phyloP scores from a whole-genome alignment of 768 basidiomycete genomes.

The Cyathus striatus region DNA sequence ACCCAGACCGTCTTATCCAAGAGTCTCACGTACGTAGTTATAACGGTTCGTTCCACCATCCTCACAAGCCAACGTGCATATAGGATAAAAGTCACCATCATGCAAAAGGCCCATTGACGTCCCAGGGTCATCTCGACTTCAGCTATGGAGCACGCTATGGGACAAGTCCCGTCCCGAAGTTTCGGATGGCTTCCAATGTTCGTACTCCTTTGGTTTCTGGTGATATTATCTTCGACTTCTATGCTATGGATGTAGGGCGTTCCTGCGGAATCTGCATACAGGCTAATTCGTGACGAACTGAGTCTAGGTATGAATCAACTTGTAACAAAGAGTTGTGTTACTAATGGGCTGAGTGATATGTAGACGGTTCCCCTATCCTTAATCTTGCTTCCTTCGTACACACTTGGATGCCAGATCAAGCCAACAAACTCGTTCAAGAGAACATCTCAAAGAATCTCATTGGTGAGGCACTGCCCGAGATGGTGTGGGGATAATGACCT shows the following conservation, averaged over 20 bases:
- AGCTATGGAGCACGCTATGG: slow-evolving; percentile 62
- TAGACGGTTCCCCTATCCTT: slow-evolving; percentile 54
- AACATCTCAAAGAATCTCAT: slow-evolving; percentile 58
- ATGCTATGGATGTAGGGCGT: slow-evolving; percentile 38
- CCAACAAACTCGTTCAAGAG: not conserved
- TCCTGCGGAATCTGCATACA: slow-evolving; percentile 48
- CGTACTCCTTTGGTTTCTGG: not conserved
- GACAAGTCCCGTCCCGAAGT: slow-evolving; percentile 69
- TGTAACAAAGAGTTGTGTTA: too few relatives aligned
- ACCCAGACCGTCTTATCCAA: slow-evolving; percentile 61
- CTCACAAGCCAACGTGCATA: slow-evolving; percentile 1
- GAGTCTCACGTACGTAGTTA: slow-evolving; percentile 39
- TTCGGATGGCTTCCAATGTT: slow-evolving; percentile 52
- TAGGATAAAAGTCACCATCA: slow-evolving; percentile 38
- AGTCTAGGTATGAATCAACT: slow-evolving; percentile 49
- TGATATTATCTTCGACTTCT: not conserved
- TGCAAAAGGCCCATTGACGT: slow-evolving; percentile 1
- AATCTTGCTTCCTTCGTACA: slow-evolving; percentile 62
- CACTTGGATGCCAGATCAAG: slow-evolving; percentile 64
- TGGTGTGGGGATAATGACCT: not conserved
- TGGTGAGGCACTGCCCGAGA: slow-evolving; percentile 16
- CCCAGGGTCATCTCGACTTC: slow-evolving; percentile 26
- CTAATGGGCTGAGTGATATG: too few relatives aligned
- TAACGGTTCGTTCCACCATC: slow-evolving; percentile 2
- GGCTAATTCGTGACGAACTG: slow-evolving; percentile 58